Percentiles rank a stretch among this genome's conserved stretches.
Evolutionary conservation across 768 basidiomycete species (phyloP).

Genomic region (Antrodiella citrinella): DNA sequence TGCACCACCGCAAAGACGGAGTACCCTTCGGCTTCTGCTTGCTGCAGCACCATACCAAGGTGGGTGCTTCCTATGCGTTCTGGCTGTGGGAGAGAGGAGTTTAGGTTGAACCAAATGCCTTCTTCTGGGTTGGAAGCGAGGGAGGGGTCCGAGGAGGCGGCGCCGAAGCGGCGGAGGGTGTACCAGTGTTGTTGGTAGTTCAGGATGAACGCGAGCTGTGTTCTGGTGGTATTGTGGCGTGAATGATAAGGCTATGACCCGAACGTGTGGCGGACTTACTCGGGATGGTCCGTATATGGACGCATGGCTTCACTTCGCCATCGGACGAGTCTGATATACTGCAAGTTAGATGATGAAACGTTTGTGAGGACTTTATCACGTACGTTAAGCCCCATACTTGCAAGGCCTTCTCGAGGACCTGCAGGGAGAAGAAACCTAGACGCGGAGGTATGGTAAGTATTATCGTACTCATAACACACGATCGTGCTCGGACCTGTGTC

Average conservation of each 20-base stretch:
- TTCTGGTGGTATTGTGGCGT: constrained; percentile 31
- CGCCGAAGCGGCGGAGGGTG: constrained; percentile 74
- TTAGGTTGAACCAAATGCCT: constrained; percentile 85
- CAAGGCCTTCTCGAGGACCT: constrained; percentile 79
- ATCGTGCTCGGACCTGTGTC: too few relatives aligned
- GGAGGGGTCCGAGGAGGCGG: constrained; percentile 29
- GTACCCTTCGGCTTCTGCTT: constrained; percentile 81
- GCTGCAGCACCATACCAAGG: constrained; percentile 78
- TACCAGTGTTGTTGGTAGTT: constrained; percentile 89
- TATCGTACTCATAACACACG: too few relatives aligned
- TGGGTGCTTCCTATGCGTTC: constrained; percentile 82
- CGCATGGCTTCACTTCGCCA: constrained; percentile 85
- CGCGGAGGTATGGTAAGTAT: too few relatives aligned
- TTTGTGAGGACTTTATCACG: not conserved
- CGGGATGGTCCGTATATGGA: constrained; percentile 63
- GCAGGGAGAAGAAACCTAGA: constrained; percentile 91
- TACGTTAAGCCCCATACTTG: constrained; percentile 80
- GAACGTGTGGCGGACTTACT: constrained; percentile 40
- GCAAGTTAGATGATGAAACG: not conserved
- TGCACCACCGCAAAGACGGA: constrained; percentile 74
- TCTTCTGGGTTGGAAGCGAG: constrained; percentile 39
- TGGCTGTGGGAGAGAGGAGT: constrained; percentile 62
- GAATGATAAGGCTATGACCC: too few relatives aligned
- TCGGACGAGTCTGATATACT: constrained; percentile 52
- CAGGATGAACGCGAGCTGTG: constrained; percentile 81